Conservation (phyloP, 23 red algal species). For the Gracilaria domingensis region DNA sequence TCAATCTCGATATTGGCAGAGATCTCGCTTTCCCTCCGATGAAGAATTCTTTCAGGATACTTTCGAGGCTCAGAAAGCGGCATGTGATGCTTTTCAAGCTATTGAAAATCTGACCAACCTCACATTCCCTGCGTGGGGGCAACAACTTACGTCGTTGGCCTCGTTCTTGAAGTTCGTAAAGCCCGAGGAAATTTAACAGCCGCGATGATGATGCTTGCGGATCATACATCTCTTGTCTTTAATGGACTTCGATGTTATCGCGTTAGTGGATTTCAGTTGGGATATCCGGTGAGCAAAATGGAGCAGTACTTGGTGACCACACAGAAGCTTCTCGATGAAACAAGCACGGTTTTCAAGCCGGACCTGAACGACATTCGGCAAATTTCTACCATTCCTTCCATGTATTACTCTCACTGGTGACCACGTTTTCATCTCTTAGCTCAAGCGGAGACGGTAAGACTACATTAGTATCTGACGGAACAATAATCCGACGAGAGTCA, state of each 20-base stretch:
- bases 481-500: background rate
- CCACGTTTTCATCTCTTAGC: slow-evolving; percentile 1
- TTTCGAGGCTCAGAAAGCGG: slow-evolving; percentile 14
- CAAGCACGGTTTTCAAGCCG: background rate
- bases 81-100: slow-evolving; percentile 3
- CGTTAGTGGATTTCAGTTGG: background rate
- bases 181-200: slow-evolving; percentile 23
- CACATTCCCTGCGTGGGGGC: slow-evolving; percentile 25
- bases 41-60: slow-evolving; percentile 26
- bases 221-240: background rate
- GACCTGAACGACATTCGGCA: background rate
- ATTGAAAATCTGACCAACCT: background rate
- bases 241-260: slow-evolving; percentile 25
- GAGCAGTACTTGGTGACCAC: slow-evolving; percentile 1
- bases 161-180: slow-evolving; percentile 9
- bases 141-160: slow-evolving; percentile 25
- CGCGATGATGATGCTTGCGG: slow-evolving; percentile 14
- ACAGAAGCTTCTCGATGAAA: background rate
- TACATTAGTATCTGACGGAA: background rate
- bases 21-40: slow-evolving; percentile 25
- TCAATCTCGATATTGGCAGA: slow-evolving; percentile 25
- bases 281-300: slow-evolving; percentile 11
- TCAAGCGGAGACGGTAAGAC: slow-evolving; percentile 15
- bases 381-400: background rate
- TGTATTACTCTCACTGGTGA: slow-evolving; percentile 6